These are phyloP conservation scores for Globisporangium alternatum DNA, from an alignment of 352 stramenopile genomes.

Conservation along the genomic window DNA sequence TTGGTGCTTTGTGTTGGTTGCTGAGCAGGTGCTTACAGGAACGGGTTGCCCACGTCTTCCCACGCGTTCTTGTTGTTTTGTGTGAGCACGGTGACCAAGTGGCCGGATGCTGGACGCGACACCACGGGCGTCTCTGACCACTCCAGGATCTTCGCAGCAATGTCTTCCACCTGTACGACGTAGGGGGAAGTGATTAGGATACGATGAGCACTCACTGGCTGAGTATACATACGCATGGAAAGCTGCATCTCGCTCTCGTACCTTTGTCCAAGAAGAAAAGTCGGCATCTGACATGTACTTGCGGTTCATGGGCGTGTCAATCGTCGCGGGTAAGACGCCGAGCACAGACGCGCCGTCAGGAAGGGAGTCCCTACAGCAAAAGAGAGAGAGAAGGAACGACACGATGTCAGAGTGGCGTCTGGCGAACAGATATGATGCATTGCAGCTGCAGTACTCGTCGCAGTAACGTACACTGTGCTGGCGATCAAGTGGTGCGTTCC, in stretches of 20 bases:
- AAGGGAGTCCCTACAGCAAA: conserved; percentile 39
- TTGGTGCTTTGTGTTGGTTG: neutral
- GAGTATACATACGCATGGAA: neutral
- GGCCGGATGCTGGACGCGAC: conserved; percentile 52
- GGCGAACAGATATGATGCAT: neutral
- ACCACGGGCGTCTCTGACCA: conserved; percentile 43
- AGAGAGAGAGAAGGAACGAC: neutral
- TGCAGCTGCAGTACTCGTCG: neutral
- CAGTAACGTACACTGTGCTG: conserved; percentile 63
- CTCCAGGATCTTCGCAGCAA: conserved; percentile 75
- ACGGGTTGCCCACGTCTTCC: conserved; percentile 67
- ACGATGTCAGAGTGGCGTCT: neutral
- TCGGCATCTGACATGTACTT: conserved; percentile 86
- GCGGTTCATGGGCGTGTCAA: conserved; percentile 89
- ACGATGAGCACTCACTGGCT: neutral
- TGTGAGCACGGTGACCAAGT: conserved; percentile 72
- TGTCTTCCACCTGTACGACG: conserved; percentile 44
- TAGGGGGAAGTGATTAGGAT: neutral
- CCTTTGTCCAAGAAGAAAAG: conserved; percentile 80
- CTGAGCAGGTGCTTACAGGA: conserved; percentile 30
- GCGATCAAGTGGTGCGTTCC: conserved; percentile 88
- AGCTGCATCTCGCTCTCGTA: conserved; percentile 15
- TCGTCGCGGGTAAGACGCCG: conserved; percentile 73
- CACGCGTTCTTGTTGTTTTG: conserved; percentile 55
- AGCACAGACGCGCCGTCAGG: conserved; percentile 49